Evolutionary conservation across 2,329 filamentous ascomycete genomes (phyloP).

Genomic region (Phaeosphaeriaceae sp.): DNA sequence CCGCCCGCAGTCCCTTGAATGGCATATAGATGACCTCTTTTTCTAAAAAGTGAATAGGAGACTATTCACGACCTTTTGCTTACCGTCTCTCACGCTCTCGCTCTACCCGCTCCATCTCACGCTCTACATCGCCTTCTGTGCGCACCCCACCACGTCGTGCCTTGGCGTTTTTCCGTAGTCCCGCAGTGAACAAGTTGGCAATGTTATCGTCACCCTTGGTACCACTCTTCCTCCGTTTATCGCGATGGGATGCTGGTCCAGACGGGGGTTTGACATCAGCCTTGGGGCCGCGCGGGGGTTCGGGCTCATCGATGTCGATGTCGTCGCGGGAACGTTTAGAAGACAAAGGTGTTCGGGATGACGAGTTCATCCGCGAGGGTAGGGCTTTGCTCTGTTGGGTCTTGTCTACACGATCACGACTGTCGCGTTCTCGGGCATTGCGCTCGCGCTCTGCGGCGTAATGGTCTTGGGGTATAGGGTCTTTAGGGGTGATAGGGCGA

Average conservation of each 20-base stretch:
- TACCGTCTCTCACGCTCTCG: conserved; percentile 36
- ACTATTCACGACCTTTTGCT: no score
- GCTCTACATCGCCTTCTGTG: conserved; percentile 40
- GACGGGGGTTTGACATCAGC: conserved; percentile 30
- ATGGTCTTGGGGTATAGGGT: conserved; percentile 54
- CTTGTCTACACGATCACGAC: conserved; percentile 34
- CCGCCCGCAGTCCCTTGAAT: no score
- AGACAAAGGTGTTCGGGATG: conserved; percentile 24
- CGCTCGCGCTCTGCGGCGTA: conserved; percentile 72
- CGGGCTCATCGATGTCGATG: conserved; percentile 15
- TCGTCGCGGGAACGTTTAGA: conserved; percentile 41
- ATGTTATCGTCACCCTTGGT: conserved; percentile 32
- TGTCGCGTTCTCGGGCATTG: conserved; percentile 41
- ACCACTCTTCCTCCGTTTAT: conserved; percentile 39
- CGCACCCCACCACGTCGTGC: conserved; percentile 40
- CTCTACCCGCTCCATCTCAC: conserved; percentile 41
- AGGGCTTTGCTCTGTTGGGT: conserved; percentile 19
- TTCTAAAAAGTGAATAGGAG: no score
- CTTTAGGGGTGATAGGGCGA: conserved; percentile 21
- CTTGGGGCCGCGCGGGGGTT: conserved; percentile 16
- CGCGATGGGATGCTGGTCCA: conserved; percentile 38
- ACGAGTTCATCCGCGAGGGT: conserved; percentile 26
- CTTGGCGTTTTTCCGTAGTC: conserved; percentile 40
- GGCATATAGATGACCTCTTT: no score
- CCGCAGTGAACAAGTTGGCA: conserved; percentile 37